Evolutionary conservation across 176 grass and related monocot species (phyloP).

Genomic region (Rhynchospora breviuscula): DNA sequence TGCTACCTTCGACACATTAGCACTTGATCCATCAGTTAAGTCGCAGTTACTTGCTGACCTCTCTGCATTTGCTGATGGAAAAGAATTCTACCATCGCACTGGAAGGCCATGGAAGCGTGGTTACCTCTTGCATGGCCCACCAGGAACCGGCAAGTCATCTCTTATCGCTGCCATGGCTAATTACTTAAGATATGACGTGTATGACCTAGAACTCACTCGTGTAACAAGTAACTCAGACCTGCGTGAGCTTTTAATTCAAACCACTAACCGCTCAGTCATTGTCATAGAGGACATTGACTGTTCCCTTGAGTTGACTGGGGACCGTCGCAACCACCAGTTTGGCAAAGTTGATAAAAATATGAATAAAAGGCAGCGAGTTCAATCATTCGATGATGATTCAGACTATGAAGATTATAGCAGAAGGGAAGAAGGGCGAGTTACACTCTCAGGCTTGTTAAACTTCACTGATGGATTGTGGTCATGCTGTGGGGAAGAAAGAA

Average conservation of each 20-base stretch:
- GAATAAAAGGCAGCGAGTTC: conserved; percentile 37
- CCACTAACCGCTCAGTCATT: conserved; percentile 79
- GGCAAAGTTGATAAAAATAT: conserved; percentile 25
- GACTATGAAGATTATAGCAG: conserved; percentile 41
- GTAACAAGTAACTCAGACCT: conserved; percentile 73
- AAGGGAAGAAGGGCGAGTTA: conserved; percentile 42
- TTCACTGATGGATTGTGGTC: conserved; percentile 98
- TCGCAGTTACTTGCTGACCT: conserved; percentile 62
- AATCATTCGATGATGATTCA: conserved; percentile 39
- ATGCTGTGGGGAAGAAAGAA: conserved; percentile 90
- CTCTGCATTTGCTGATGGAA: conserved; percentile 51
- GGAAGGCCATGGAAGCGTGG: conserved; percentile 85
- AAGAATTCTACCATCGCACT: conserved; percentile 77
- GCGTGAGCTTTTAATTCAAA: conserved; percentile 75
- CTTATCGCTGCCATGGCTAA: conserved; percentile 95
- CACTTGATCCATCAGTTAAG: conserved; percentile 66
- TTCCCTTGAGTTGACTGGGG: conserved; percentile 81
- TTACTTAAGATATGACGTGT: conserved; percentile 89
- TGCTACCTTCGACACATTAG: conserved; percentile 84
- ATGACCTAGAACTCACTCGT: conserved; percentile 88
- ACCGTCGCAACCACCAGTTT: conserved; percentile 34
- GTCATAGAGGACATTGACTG: conserved; percentile 99
- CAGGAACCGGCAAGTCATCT: conserved; percentile 79
- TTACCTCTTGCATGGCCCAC: conserved; percentile 82
- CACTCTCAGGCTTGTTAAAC: conserved; percentile 82